Base-by-base conservation (phyloP, 495 filamentous ascomycete genomes). In the Halenospora varia region DNA sequence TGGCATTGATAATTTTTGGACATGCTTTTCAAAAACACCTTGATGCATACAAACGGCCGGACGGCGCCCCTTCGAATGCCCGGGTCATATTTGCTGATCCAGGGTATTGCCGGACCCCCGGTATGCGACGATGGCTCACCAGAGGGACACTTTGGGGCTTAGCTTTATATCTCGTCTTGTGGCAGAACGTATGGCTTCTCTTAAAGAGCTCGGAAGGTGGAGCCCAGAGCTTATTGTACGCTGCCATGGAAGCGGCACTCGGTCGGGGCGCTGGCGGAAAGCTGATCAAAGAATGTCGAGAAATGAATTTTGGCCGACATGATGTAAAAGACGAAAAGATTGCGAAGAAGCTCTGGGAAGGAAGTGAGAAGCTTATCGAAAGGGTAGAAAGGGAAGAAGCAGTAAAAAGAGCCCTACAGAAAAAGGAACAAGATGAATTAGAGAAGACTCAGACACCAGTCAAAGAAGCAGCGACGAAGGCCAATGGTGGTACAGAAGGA, bases 11-110 rank as follows among this genome's bases (percentile, higher is more conserved):
- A 80, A 79, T 85, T 29, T 96, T 97, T 67, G 90, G 88, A 4
- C 80, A 83, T 53, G 85, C 92, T 13, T 96, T 90, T 69, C 92
- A 97, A 71, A 89, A 93, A 65, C 91, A 95, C 66, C 74, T 97
- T 20, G 85, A 88, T 60, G 73, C 84, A 3, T 92, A 93, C 68
- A 77, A 87, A 55, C 80, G 94, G 13, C 89, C 92, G 0, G 94
- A 99, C 67, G 78, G 86, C 55, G 72, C 87, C 35, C 90, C 90
- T 2, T 84, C 84, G 68, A 94, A 91, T 68, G 78, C 90, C 4
- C 78, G 88, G 20, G 88, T 96, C 11, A 70, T 96, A 25, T 71
- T 95, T 55, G 89, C 90, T 11, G 91, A 99, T 68, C 94, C 94
- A 0, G 93, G 92, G 19, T 84, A 83, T 56, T 78, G 81, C 10